These are phyloP conservation scores for Ceratobasidium sp. DNA, from an alignment of 1,284 basidiomycete species.

Conservation along the genomic window DNA sequence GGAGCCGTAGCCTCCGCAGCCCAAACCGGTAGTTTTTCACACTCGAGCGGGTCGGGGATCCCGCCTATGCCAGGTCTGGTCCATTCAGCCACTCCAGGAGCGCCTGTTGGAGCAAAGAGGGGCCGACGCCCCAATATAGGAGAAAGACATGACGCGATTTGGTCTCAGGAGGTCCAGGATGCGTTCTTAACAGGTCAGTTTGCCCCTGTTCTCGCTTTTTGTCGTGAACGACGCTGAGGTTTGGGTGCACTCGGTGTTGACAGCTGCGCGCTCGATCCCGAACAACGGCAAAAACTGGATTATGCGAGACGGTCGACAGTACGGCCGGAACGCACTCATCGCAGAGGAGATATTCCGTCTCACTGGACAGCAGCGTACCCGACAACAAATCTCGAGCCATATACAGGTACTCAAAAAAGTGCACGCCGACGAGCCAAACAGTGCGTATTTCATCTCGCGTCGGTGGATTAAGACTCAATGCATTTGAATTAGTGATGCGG, in stretches of 20 bases:
- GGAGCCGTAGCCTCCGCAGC: too few relatives aligned
- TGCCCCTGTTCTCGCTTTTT: neutral
- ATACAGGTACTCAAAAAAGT: conserved; percentile 43
- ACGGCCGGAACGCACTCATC: conserved; percentile 59
- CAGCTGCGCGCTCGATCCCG: conserved; percentile 56
- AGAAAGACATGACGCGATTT: conserved; percentile 48
- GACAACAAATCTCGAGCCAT: conserved; percentile 44
- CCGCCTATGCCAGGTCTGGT: neutral
- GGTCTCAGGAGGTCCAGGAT: conserved; percentile 57
- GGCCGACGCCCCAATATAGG: conserved; percentile 26
- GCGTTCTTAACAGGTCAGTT: conserved; percentile 56
- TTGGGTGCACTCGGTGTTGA: neutral
- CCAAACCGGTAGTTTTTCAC: too few relatives aligned
- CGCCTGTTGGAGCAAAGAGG: conserved; percentile 1
- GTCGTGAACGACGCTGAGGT: neutral
- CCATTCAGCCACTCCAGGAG: neutral
- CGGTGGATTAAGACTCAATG: neutral
- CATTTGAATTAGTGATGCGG: conserved; percentile 17
- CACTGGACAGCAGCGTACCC: conserved; percentile 53
- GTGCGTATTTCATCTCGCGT: conserved; percentile 42
- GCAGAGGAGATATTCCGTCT: conserved; percentile 58
- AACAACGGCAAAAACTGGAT: conserved; percentile 59
- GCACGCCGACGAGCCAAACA: conserved; percentile 53
- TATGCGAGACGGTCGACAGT: conserved; percentile 56
- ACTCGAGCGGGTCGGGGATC: neutral